Conservation (phyloP, 192 early-diverging fungal genomes). For the Funneliformis geosporum region DNA sequence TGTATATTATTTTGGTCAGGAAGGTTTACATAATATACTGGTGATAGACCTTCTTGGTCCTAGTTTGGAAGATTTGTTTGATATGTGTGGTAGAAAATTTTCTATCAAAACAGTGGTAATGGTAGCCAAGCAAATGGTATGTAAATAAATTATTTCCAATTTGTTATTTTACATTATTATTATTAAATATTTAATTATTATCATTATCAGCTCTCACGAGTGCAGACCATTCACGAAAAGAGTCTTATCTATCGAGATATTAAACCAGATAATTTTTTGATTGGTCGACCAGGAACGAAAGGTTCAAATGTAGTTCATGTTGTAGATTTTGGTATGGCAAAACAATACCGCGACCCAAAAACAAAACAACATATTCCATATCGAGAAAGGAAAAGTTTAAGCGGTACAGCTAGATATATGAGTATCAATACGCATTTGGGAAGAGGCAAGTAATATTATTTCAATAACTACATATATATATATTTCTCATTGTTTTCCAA, state of each 20-base stretch:
- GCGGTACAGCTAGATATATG: constrained; percentile 98
- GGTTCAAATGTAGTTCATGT: constrained; percentile 75
- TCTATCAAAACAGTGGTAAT: constrained; percentile 93
- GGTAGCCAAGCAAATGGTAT: constrained; percentile 94
- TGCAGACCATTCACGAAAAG: constrained; percentile 92
- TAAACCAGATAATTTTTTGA: constrained; percentile 98
- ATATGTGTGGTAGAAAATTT: constrained; percentile 91
- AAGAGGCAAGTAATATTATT: constrained; percentile 58
- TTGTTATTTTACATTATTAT: constrained; percentile 2
- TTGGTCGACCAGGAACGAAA: constrained; percentile 72
- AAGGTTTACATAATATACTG: constrained; percentile 93
- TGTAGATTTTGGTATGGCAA: constrained; percentile 99
- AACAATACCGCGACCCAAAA: constrained; percentile 94
- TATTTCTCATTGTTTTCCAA: too few species aligned
- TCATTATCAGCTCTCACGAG: constrained; percentile 62
- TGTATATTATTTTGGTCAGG: constrained; percentile 95
- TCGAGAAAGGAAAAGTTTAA: constrained; percentile 91
- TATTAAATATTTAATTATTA: not conserved
- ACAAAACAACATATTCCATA: constrained; percentile 98
- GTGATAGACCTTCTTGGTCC: constrained; percentile 95
- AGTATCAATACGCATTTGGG: constrained; percentile 98
- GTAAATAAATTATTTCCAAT: not conserved
- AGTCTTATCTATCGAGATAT: constrained; percentile 98
- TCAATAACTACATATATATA: not conserved
- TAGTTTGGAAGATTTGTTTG: constrained; percentile 94